A percentile compares a stretch with the other conserved stretches of the same genome.
Conservation (phyloP, 495 filamentous ascomycete species). For the Parathielavia appendiculata region DNA sequence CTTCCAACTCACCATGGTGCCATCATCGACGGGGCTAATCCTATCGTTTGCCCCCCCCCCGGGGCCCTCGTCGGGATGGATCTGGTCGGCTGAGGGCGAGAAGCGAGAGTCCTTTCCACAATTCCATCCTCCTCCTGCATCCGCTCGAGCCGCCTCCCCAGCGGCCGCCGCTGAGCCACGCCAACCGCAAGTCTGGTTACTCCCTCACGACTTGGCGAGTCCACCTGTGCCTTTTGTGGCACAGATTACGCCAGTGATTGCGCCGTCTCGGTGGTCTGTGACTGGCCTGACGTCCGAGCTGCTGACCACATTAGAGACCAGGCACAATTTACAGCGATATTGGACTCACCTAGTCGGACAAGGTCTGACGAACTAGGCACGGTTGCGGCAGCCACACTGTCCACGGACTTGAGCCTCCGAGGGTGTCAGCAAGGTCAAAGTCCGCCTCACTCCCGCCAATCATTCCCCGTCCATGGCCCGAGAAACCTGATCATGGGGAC, state of each 20-base stretch:
- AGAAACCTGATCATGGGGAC: conserved; percentile 17
- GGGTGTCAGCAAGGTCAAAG: neutral
- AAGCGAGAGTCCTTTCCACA: conserved; percentile 6
- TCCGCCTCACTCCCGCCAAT: neutral
- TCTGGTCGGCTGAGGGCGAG: conserved; percentile 10
- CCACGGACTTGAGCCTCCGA: neutral
- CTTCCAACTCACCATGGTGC: conserved; percentile 31
- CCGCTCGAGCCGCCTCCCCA: conserved; percentile 19
- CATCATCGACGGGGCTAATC: conserved; percentile 16
- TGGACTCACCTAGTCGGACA: neutral
- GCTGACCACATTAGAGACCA: conserved; percentile 26
- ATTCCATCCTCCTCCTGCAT: conserved; percentile 2
- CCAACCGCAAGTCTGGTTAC: conserved; percentile 17
- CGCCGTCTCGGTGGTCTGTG: conserved; percentile 8
- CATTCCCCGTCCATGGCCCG: neutral
- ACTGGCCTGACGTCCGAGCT: conserved; percentile 17
- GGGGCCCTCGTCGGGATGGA: neutral
- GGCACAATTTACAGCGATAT: conserved; percentile 28
- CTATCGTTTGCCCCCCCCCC: neutral
- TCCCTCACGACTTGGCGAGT: conserved; percentile 5
- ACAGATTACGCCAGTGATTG: conserved; percentile 10
- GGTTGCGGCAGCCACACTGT: too few species aligned
- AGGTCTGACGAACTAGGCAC: conserved; percentile 5
- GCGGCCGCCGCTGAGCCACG: conserved; percentile 24
- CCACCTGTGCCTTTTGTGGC: neutral